These are phyloP conservation scores for Nicotiana undulata DNA, from an alignment of 257 asterid genomes.

Conservation along the genomic window DNA sequence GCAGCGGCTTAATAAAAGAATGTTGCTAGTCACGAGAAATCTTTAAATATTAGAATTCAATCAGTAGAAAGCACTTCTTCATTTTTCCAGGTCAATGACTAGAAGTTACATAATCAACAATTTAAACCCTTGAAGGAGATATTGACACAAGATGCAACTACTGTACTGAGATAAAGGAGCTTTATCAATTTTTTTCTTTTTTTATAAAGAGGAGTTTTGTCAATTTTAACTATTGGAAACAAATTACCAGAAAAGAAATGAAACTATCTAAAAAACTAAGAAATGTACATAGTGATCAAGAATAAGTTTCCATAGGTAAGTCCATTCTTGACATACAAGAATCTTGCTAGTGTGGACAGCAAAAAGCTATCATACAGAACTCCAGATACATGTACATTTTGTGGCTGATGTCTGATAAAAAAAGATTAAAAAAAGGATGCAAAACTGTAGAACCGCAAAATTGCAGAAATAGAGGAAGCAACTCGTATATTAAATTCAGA, in stretches of 20 bases:
- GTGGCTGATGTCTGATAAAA: not conserved
- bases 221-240: not conserved
- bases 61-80: not conserved
- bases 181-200: no score
- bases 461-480: not conserved
- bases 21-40: no score
- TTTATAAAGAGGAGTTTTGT: no score
- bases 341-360: not conserved
- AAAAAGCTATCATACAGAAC: not conserved
- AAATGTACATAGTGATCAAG: not conserved
- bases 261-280: not conserved
- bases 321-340: not conserved
- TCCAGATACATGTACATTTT: not conserved
- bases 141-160: not conserved
- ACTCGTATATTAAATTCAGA: not conserved
- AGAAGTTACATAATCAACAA: not conserved
- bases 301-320: not conserved
- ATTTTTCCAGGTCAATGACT: not conserved
- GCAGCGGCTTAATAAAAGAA: not conserved
- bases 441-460: not conserved
- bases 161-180: not conserved
- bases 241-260: not conserved
- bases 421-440: not conserved
- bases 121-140: not conserved
- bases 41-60: no score